Percentiles rank a stretch among this genome's conserved stretches.
These are phyloP conservation scores for Cucurbita ficifolia DNA, from an alignment of 306 rosid genomes.

Conservation along the genomic window DNA sequence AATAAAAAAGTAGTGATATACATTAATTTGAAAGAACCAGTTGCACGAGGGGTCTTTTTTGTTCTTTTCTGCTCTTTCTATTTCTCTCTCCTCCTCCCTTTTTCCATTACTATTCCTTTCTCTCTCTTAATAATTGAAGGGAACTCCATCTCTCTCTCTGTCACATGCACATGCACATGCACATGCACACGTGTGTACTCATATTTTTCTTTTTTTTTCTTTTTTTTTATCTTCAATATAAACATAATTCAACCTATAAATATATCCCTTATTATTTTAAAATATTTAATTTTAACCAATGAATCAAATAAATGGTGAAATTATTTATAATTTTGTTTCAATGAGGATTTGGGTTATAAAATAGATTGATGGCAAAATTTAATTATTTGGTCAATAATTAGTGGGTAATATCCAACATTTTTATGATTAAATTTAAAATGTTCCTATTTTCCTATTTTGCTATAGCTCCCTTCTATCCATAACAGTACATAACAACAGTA, in stretches of 20 bases:
- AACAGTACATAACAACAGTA: not conserved
- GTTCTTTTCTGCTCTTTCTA: constrained; percentile 32
- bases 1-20: not conserved
- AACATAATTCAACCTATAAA: too few species aligned
- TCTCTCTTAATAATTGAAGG: not conserved
- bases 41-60: constrained; percentile 97
- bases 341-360: not conserved
- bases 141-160: not conserved
- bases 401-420: not conserved
- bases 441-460: not conserved
- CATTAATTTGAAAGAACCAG: constrained; percentile 12
- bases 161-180: constrained; percentile 4
- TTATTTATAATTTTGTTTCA: not conserved
- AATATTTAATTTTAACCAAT: too few species aligned
- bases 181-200: constrained; percentile 3
- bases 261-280: too few species aligned
- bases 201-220: not conserved
- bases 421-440: not conserved
- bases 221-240: too few species aligned
- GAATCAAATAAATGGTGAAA: too few species aligned
- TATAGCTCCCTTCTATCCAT: not conserved
- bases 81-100: not conserved
- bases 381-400: not conserved
- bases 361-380: not conserved
- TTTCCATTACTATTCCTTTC: not conserved